These are phyloP conservation scores for Erysimum cheiranthoides DNA, from an alignment of 345 rosid species.

Conservation along the genomic window DNA sequence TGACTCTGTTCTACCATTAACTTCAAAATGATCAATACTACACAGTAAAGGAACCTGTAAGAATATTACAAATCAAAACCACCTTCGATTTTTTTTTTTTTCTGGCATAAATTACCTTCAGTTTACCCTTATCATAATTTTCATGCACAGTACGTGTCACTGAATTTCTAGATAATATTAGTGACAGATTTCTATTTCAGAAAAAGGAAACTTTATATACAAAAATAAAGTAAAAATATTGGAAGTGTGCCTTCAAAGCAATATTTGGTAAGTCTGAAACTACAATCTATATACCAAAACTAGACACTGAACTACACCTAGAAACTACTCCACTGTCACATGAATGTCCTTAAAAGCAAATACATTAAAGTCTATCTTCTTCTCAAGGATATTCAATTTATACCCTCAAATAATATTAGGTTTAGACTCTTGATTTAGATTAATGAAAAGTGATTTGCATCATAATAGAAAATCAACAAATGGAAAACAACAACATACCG, in stretches of 20 bases:
- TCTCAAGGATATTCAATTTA: slow-evolving; percentile 15
- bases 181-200: neutral
- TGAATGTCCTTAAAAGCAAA: slow-evolving; percentile 31
- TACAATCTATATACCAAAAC: slow-evolving; percentile 36
- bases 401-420: neutral
- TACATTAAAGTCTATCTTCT: slow-evolving; percentile 19
- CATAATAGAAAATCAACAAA: neutral
- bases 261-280: slow-evolving; percentile 34
- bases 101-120: neutral
- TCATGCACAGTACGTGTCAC: slow-evolving; percentile 20
- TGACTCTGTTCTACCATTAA: slow-evolving; percentile 43
- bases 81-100: neutral
- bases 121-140: slow-evolving; percentile 27
- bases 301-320: slow-evolving; percentile 36
- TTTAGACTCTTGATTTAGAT: neutral
- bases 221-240: slow-evolving; percentile 8
- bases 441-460: slow-evolving; percentile 21
- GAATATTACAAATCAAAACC: neutral
- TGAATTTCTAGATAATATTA: slow-evolving; percentile 26
- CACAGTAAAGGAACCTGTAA: slow-evolving; percentile 20
- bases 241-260: slow-evolving; percentile 37
- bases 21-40: slow-evolving; percentile 26
- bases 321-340: slow-evolving; percentile 42
- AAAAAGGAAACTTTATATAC: neutral
- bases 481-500: slow-evolving; percentile 56